Evolutionary conservation across 2,329 filamentous ascomycete species (phyloP).

Genomic region (Claviceps pazoutovae): DNA sequence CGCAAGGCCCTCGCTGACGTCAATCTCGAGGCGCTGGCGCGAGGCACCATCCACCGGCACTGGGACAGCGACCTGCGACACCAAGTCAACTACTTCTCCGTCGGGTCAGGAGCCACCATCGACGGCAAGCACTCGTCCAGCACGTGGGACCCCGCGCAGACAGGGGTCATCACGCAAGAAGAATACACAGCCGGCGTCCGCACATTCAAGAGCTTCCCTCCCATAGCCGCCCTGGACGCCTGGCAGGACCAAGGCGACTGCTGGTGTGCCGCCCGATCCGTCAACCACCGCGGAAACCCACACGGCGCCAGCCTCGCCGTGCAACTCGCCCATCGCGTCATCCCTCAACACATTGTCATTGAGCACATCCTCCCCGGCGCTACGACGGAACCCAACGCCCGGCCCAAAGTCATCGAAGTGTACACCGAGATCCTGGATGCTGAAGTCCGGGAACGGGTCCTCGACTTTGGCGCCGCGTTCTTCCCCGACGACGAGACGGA

Average conservation of each 20-base stretch:
- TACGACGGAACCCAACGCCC: slow-evolving; percentile 45
- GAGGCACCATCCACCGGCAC: slow-evolving; percentile 30
- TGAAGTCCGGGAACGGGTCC: slow-evolving; percentile 24
- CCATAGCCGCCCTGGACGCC: slow-evolving; percentile 41
- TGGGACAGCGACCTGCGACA: slow-evolving; percentile 31
- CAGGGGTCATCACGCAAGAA: slow-evolving; percentile 7
- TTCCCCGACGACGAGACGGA: slow-evolving; percentile 20
- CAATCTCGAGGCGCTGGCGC: slow-evolving; percentile 32
- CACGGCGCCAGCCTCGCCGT: slow-evolving; percentile 53
- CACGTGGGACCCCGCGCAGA: slow-evolving; percentile 27
- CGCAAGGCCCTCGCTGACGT: slow-evolving; percentile 28
- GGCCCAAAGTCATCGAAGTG: slow-evolving; percentile 56
- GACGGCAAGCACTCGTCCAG: slow-evolving; percentile 47
- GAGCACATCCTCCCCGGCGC: slow-evolving; percentile 55
- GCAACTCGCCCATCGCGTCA: slow-evolving; percentile 40
- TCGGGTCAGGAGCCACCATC: slow-evolving; percentile 50
- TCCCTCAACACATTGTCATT: slow-evolving; percentile 55
- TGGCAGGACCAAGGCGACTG: slow-evolving; percentile 79
- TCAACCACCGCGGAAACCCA: slow-evolving; percentile 26
- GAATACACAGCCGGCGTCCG: slow-evolving; percentile 10
- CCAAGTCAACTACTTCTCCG: slow-evolving; percentile 61
- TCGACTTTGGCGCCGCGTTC: slow-evolving; percentile 28
- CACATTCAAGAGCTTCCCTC: slow-evolving; percentile 16
- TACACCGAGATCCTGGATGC: slow-evolving; percentile 46
- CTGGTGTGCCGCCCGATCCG: slow-evolving; percentile 55